A percentile compares a stretch with the other conserved stretches of the same genome.
These are phyloP conservation scores for Kazachstania martiniae DNA, from an alignment of 805 yeast species.

Conservation along the genomic window DNA sequence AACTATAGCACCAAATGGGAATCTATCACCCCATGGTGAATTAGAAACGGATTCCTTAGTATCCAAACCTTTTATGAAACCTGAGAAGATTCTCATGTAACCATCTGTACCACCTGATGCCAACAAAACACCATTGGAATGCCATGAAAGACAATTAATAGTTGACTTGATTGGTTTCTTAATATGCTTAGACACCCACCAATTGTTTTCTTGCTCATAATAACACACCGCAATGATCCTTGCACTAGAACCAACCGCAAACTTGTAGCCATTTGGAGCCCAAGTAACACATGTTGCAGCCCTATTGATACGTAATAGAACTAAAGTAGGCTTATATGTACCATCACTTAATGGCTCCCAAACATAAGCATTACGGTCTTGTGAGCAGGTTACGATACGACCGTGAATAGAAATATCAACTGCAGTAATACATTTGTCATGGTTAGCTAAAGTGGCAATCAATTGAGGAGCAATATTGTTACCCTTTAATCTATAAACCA, in stretches of 20 bases:
- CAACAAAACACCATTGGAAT: conserved; percentile 78
- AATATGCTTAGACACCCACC: conserved; percentile 99
- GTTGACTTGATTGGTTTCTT: conserved; percentile 91
- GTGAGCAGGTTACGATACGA: conserved; percentile 90
- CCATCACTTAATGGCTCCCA: conserved; percentile 70
- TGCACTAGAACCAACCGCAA: conserved; percentile 96
- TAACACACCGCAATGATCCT: conserved; percentile 91
- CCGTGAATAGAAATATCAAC: conserved; percentile 86
- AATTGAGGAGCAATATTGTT: conserved; percentile 43
- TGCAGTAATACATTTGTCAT: conserved; percentile 89
- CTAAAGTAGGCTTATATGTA: conserved; percentile 76
- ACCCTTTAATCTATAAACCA: conserved; percentile 51
- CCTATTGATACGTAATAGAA: conserved; percentile 80
- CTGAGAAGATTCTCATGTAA: conserved; percentile 79
- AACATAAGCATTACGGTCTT: conserved; percentile 94
- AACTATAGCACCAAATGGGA: conserved; percentile 79
- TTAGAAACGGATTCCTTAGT: conserved; percentile 40
- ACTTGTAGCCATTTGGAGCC: conserved; percentile 92
- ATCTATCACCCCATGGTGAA: conserved; percentile 84
- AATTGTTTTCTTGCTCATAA: conserved; percentile 89
- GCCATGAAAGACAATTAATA: conserved; percentile 79
- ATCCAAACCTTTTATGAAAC: conserved; percentile 83
- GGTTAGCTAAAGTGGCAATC: conserved; percentile 62
- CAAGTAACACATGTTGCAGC: conserved; percentile 92
- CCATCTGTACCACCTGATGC: conserved; percentile 93